Evolutionary conservation across 2,329 filamentous ascomycete species (phyloP).

Genomic region (Pseudocercospora fijiensis): DNA sequence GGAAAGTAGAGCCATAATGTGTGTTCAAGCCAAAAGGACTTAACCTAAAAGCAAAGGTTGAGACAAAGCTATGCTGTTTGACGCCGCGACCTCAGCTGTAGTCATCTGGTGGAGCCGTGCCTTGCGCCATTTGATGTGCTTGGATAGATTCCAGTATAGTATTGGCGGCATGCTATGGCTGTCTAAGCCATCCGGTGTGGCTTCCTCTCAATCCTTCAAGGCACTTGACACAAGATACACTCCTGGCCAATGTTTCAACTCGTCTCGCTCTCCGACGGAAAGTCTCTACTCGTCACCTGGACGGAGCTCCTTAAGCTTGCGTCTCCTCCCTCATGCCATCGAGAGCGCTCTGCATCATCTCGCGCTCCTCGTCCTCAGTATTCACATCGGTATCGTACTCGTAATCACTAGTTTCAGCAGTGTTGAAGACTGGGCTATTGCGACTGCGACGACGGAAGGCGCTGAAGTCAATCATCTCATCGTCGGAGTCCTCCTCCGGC

Average conservation of each 20-base stretch:
- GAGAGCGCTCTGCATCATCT: background rate
- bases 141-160: too few relatives aligned
- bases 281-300: background rate
- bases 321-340: background rate
- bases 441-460: background rate
- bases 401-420: conserved; percentile 8
- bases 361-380: background rate
- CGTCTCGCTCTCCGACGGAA: background rate
- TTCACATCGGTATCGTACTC: conserved; percentile 35
- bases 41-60: too few relatives aligned
- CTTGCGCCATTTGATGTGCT: too few relatives aligned
- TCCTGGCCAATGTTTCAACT: background rate
- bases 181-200: background rate
- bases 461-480: background rate
- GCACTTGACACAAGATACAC: too few relatives aligned
- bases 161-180: background rate
- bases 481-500: background rate
- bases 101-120: too few relatives aligned
- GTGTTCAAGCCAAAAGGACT: too few relatives aligned
- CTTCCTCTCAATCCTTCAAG: background rate
- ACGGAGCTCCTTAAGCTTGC: background rate
- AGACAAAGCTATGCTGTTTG: too few relatives aligned
- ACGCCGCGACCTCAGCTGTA: too few relatives aligned
- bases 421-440: conserved; percentile 10
- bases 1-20: too few relatives aligned